Evolutionary conservation across 495 filamentous ascomycete species (phyloP), one percentile per base, ranked within the genome.

Genomic region (Ramalina intermedia): DNA sequence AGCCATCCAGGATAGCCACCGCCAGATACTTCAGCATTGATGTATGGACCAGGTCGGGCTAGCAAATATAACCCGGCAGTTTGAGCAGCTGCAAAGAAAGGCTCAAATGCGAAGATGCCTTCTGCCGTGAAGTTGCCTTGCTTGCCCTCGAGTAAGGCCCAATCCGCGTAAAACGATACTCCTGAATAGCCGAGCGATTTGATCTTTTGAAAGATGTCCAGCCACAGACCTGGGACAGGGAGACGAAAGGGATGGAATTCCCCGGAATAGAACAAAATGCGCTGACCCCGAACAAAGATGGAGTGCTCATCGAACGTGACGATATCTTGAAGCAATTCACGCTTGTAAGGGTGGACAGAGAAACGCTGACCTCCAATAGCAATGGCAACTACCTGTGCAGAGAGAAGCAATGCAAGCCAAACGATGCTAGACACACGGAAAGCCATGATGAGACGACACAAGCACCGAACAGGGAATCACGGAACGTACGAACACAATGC

Each of bases 231-330:
- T 0, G 80, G 72, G 4, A 89, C 84, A 1, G 85, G 85, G 5
- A 89, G 70, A 51, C 84, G 64, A 58, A 72, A 85, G 1, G 81
- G 81, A 58, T 87, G 83, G 36, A 85, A 68, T 66, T 89, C 84
- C 44, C 79, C 85, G 55, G 72, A 78, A 60, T 81, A 87, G 20
- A 88, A 66, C 67, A 86, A 73, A 39, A 86, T 56, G 35, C 82
- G 70, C 59, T 85, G 75, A 37, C 84, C 83, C 54, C 77, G 69
- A 43, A 90, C 68, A 57, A 83, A 81, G 18, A 88, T 65, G 7
- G 85, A 85, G 52, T 85, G 69, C 27, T 85, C 70, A 63, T 87
- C 84, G 76, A 80, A 88, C 12, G 75, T 83, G n/a, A 85, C 76
- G 48, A 66, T 64, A 42, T 68, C 61, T 48, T 68, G 65, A 18